phyloP scores from a whole-genome alignment of 83 land plant genomes.

The Picea mariana region DNA sequence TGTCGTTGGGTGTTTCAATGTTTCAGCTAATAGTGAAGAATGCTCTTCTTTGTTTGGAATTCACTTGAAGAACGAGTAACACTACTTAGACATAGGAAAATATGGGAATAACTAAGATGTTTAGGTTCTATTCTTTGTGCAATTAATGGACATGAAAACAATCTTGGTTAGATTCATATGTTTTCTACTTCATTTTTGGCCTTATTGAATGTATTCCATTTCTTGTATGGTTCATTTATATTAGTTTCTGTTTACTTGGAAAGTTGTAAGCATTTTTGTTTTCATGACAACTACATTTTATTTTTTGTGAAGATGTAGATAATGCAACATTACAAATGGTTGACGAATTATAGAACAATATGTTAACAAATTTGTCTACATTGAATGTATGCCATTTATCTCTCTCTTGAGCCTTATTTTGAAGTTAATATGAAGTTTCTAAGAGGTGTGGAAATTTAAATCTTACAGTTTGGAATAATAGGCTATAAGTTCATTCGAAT shows the following conservation, averaged over 20 bases:
- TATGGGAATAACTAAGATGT: too few species aligned
- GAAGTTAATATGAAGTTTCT: constrained; percentile 15
- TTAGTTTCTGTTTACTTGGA: not conserved
- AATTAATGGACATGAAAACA: not conserved
- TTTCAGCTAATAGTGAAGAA: not conserved
- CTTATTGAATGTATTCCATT: not conserved
- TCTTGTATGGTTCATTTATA: not conserved
- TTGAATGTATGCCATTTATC: constrained; percentile 5
- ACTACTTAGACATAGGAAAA: not conserved
- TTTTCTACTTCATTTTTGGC: not conserved
- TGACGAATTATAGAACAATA: not conserved
- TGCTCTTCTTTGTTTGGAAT: not conserved
- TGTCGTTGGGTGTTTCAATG: not conserved
- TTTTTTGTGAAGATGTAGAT: constrained; percentile 11
- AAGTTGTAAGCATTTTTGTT: not conserved
- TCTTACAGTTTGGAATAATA: constrained; percentile 13
- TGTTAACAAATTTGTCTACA: not conserved
- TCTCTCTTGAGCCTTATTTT: not conserved
- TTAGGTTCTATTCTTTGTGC: not conserved
- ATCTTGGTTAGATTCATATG: not conserved
- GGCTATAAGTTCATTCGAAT: not conserved
- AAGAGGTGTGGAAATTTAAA: constrained; percentile 10
- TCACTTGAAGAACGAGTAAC: not conserved
- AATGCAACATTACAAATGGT: not conserved
- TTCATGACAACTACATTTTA: not conserved